These are phyloP conservation scores for Penicillium argentinense DNA, from an alignment of 495 filamentous ascomycete genomes.

Conservation along the genomic window DNA sequence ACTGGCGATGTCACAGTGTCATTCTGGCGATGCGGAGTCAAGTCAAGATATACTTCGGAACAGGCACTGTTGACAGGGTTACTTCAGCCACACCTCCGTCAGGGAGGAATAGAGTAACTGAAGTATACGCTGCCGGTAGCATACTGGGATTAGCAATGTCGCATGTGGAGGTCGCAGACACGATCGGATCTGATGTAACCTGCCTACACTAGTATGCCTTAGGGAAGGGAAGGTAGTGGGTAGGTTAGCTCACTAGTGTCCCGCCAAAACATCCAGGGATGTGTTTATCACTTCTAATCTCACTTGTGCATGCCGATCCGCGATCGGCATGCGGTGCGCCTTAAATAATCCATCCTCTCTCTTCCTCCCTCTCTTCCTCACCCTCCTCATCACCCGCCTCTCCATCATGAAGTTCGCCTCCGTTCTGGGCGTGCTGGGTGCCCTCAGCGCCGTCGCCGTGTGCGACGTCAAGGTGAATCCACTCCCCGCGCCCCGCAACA, in stretches of 20 bases:
- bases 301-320: conserved; percentile 3
- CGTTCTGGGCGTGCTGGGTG: conserved; percentile 24
- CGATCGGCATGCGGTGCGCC: conserved; percentile 22
- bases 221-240: too few species aligned
- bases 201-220: too few species aligned
- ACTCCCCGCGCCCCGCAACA: conserved; percentile 52
- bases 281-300: conserved; percentile 7
- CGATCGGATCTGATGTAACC: too few species aligned
- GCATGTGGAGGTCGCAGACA: conserved; percentile 25
- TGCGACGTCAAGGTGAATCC: conserved; percentile 53
- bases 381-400: conserved; percentile 5
- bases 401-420: conserved; percentile 33
- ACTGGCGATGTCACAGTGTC: conserved; percentile 1
- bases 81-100: too few species aligned
- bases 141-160: conserved; percentile 9
- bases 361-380: neutral
- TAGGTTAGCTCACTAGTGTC: too few species aligned
- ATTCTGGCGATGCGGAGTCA: too few species aligned
- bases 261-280: conserved; percentile 17
- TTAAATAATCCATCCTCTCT: conserved; percentile 17
- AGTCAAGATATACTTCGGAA: too few species aligned
- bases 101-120: too few species aligned
- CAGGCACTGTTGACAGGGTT: too few species aligned
- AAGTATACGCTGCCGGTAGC: too few species aligned
- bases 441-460: conserved; percentile 26